Evolutionary conservation across 371 early-diverging fungal species (phyloP).

Genomic region (Mortierella sp.): DNA sequence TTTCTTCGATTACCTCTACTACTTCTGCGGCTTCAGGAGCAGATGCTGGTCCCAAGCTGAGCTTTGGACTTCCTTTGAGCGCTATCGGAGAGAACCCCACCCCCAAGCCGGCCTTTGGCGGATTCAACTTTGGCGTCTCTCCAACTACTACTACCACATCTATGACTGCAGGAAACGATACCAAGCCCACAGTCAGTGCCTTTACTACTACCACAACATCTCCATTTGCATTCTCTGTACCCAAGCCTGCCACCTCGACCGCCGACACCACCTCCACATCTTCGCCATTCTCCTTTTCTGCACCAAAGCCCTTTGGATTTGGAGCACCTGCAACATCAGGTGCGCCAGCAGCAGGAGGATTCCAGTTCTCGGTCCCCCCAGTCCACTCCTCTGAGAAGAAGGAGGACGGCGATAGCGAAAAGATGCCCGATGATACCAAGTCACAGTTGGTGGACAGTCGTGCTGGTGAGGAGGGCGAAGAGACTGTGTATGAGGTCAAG

Average conservation of each 20-base stretch:
- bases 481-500: constrained; percentile 44
- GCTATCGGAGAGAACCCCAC: constrained; percentile 9
- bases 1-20: background rate
- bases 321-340: background rate
- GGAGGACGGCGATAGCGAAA: constrained; percentile 22
- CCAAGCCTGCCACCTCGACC: constrained; percentile 1
- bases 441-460: constrained; percentile 44
- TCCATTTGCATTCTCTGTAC: constrained; percentile 15
- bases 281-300: constrained; percentile 36
- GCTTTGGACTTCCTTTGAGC: constrained; percentile 24
- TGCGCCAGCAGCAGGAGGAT: background rate
- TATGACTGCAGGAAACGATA: background rate
- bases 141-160: constrained; percentile 11
- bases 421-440: constrained; percentile 51
- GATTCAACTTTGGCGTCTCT: constrained; percentile 13
- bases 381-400: background rate
- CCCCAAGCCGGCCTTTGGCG: constrained; percentile 10
- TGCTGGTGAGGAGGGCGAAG: constrained; percentile 50
- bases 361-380: background rate
- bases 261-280: constrained; percentile 10
- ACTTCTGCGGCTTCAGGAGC: background rate
- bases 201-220: constrained; percentile 5
- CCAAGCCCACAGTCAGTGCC: background rate
- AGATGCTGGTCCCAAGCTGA: constrained; percentile 19
- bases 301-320: background rate